Evolutionary conservation across 352 stramenopile genomes (phyloP).

Genomic region (Globisporangium alternatum): DNA sequence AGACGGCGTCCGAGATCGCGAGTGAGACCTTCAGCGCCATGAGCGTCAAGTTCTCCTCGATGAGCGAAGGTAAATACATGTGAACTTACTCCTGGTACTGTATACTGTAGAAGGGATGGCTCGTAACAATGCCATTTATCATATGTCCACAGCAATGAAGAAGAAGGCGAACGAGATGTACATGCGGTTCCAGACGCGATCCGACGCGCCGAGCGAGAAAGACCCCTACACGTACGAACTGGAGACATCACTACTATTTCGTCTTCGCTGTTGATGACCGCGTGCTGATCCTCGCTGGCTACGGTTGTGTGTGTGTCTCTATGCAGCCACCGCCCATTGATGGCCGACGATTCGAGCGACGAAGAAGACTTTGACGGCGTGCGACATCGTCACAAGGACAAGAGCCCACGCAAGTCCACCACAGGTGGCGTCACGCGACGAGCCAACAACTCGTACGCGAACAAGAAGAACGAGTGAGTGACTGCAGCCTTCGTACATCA

Average conservation of each 20-base stretch:
- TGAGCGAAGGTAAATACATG: slow-evolving; percentile 60
- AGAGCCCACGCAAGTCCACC: slow-evolving; percentile 11
- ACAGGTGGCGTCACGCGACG: slow-evolving; percentile 19
- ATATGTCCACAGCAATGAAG: slow-evolving; percentile 53
- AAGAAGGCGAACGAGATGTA: slow-evolving; percentile 83
- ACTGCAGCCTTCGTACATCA: neutral
- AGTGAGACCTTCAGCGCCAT: slow-evolving; percentile 69
- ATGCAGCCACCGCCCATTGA: slow-evolving; percentile 63
- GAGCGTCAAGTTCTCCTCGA: slow-evolving; percentile 65
- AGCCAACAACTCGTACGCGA: slow-evolving; percentile 23
- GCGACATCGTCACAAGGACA: slow-evolving; percentile 40
- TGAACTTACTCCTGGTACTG: neutral
- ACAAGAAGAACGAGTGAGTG: slow-evolving; percentile 59
- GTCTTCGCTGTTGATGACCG: neutral
- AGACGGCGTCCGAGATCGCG: slow-evolving; percentile 65
- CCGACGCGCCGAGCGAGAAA: slow-evolving; percentile 37
- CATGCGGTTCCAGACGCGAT: slow-evolving; percentile 74
- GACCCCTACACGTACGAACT: slow-evolving; percentile 60
- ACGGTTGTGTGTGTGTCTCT: slow-evolving; percentile 5
- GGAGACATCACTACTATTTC: too few species aligned
- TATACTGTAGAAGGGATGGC: neutral
- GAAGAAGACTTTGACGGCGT: slow-evolving; percentile 54
- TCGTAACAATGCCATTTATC: neutral
- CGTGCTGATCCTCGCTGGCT: neutral
- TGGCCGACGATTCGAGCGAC: slow-evolving; percentile 67